phyloP scores from a whole-genome alignment of 1,139 yeast genomes.

The Geotrichum candidum region DNA sequence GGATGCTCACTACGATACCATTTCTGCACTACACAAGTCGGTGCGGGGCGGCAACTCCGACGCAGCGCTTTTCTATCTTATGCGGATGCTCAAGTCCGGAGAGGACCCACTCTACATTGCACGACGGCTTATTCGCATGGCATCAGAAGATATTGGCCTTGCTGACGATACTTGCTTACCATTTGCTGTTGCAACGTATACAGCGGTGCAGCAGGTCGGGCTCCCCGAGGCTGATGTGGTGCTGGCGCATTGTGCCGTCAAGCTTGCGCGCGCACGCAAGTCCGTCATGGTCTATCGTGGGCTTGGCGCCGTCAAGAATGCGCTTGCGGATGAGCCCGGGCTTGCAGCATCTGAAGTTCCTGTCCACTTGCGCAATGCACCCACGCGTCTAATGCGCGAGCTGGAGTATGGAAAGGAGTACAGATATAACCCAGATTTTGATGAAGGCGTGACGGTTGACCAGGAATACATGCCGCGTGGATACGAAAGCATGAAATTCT shows the following conservation, averaged over 20 bases:
- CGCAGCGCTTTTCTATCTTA: conserved; percentile 82
- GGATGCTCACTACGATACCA: conserved; percentile 89
- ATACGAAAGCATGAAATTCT: conserved; percentile 32
- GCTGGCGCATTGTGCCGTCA: conserved; percentile 86
- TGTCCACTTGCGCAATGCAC: conserved; percentile 81
- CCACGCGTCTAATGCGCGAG: conserved; percentile 82
- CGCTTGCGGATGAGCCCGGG: conserved; percentile 56
- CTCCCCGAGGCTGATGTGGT: conserved; percentile 92
- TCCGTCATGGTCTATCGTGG: conserved; percentile 82
- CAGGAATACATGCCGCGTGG: conserved; percentile 48
- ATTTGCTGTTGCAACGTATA: conserved; percentile 77
- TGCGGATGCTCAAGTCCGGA: conserved; percentile 83
- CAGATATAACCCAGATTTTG: conserved; percentile 78
- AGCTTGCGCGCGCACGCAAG: conserved; percentile 78
- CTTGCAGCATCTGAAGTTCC: conserved; percentile 43
- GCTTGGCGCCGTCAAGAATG: conserved; percentile 56
- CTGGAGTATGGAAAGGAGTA: conserved; percentile 79
- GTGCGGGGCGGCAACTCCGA: conserved; percentile 83
- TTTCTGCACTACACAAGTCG: conserved; percentile 89
- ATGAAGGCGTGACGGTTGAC: conserved; percentile 55
- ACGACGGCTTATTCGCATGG: conserved; percentile 85
- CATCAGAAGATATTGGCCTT: conserved; percentile 84
- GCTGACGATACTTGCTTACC: conserved; percentile 81
- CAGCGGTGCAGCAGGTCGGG: conserved; percentile 88
- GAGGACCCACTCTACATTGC: conserved; percentile 93